Percentiles rank a stretch among this genome's conserved stretches.
These are phyloP conservation scores for Exutisphaerella laricina DNA, from an alignment of 2,329 filamentous ascomycete genomes.

Conservation along the genomic window DNA sequence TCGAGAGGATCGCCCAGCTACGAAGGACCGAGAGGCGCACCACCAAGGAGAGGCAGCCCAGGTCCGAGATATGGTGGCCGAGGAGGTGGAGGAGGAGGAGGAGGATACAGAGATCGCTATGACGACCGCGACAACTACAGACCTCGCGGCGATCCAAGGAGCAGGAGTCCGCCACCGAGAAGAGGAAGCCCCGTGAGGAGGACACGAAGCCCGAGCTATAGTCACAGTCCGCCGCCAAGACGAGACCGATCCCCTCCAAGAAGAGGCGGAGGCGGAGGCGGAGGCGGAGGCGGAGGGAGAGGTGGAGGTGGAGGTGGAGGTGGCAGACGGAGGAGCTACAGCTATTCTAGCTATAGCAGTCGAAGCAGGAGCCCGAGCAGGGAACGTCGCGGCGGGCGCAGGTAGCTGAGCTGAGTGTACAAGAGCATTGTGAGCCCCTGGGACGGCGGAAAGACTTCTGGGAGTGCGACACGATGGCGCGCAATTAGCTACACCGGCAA, in stretches of 20 bases:
- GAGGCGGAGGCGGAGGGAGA: constrained; percentile 8
- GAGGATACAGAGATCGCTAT: constrained; percentile 27
- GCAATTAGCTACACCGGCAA: too few relatives aligned
- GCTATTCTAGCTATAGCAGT: constrained; percentile 15
- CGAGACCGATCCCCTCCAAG: constrained; percentile 8
- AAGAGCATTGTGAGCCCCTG: too few relatives aligned
- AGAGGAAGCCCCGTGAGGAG: constrained; percentile 15
- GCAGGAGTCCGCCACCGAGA: constrained; percentile 23
- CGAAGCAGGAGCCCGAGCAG: constrained; percentile 22
- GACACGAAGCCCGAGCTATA: constrained; percentile 23
- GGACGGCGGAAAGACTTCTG: not conserved
- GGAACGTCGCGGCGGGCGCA: constrained; percentile 22
- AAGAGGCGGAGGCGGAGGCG: constrained; percentile 7
- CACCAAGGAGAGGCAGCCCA: constrained; percentile 27
- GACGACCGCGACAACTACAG: constrained; percentile 28
- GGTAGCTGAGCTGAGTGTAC: too few relatives aligned
- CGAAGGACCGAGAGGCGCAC: not conserved
- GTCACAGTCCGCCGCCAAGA: constrained; percentile 13
- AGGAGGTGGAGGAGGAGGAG: constrained; percentile 18
- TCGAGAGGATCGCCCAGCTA: constrained; percentile 23
- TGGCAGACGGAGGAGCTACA: constrained; percentile 14
- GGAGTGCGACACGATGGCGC: too few relatives aligned
- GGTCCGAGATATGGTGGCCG: constrained; percentile 17
- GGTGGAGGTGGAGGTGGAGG: constrained; percentile 7
- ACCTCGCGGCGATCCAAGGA: constrained; percentile 29